phyloP scores from a whole-genome alignment of 2,329 filamentous ascomycete genomes.

The Neospermospora avenae region DNA sequence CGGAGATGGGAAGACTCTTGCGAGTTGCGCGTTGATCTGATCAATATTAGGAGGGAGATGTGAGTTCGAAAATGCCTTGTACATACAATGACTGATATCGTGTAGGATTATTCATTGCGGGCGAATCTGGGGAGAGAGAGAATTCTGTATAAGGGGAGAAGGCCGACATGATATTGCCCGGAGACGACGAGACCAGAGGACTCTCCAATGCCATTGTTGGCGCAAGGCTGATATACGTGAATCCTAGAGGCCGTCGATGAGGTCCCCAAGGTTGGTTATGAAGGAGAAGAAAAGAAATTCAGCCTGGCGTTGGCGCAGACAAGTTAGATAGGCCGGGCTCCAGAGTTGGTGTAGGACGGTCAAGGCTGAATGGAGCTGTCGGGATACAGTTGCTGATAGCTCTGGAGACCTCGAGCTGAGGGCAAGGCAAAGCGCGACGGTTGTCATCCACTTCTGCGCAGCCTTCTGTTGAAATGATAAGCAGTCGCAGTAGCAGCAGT shows the following conservation, averaged over 20 bases:
- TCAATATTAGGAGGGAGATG: conserved; percentile 6
- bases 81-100: conserved; percentile 52
- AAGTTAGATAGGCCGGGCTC: conserved; percentile 12
- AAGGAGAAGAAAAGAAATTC: conserved; percentile 12
- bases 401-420: conserved; percentile 12
- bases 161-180: conserved; percentile 52
- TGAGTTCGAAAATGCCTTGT: background rate
- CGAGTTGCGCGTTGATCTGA: conserved; percentile 44
- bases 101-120: conserved; percentile 42
- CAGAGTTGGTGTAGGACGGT: conserved; percentile 27
- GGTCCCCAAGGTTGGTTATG: conserved; percentile 19
- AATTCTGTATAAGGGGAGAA: conserved; percentile 54
- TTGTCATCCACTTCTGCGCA: background rate
- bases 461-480: background rate
- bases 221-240: conserved; percentile 22
- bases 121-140: conserved; percentile 51
- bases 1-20: conserved; percentile 49
- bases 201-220: conserved; percentile 56
- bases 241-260: conserved; percentile 17
- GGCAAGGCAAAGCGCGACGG: background rate
- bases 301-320: conserved; percentile 16
- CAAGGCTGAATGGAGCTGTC: conserved; percentile 28
- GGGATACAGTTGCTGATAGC: conserved; percentile 8
- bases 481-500: background rate
- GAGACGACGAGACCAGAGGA: conserved; percentile 57